Evolutionary conservation across 441 rosid species (phyloP), one percentile per base, ranked within the genome.

Genomic region (Corymbia calophylla): DNA sequence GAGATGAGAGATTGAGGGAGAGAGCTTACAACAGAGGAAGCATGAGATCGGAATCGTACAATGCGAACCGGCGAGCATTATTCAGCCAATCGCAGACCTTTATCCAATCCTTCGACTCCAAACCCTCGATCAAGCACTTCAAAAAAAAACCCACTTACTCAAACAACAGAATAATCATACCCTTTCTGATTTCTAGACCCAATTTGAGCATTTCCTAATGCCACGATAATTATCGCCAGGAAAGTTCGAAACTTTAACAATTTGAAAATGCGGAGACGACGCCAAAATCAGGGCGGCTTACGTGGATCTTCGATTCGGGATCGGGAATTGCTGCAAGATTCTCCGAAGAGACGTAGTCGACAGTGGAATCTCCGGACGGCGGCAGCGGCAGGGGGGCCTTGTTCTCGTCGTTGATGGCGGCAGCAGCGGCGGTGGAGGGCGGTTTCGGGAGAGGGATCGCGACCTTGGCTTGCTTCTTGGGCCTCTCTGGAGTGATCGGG

Each of bases 71-170:
- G 93, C 98, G 95, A 23, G 92, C 94, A 58, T 91, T 88, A 49
- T 97, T 97, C 90, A 96, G 87, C 23, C 96, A 94, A 35, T 95
- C 97, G 70, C 99, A 96, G 48, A 95, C 94, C 91, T 89, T 93
- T 35, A 90, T 92, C 99, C 99, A 97, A 88, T 96, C 97, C 89
- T 95, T 98, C 23, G 99, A 97, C 87, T 95, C 94, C 87, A 97
- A 91, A 25, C 93, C 98, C 87, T 95, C 97, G 21, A 95, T 89
- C 25, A 97, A 86, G 80, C 93, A 89, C 99, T 77, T 47, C 84
- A 77, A 17, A 3, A 73, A 77, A 70, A 23, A 39, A 12, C 16
- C 29, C 51, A 39, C 39, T 44, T n/a, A 23, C 84, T 77, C 51
- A 23, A 44, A 70, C 47, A 39, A 12, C 51, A 44, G 68, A 62